Conservation (phyloP, 2,329 filamentous ascomycete genomes). For the Diaporthe vexans region DNA sequence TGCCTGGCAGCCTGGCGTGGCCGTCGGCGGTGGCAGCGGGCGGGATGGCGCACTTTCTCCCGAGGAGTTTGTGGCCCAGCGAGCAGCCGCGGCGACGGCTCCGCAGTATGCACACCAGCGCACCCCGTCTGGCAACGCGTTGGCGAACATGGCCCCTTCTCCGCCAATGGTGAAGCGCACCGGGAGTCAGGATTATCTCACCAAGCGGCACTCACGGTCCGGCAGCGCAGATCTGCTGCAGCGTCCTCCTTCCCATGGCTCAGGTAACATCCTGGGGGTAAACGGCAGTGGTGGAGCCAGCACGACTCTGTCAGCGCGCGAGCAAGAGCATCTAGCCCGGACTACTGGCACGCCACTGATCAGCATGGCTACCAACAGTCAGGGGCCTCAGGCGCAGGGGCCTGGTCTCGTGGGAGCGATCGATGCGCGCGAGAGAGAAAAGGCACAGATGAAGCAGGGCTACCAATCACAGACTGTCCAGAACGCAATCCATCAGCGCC, state of each 20-base stretch:
- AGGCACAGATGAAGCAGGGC: slow-evolving; percentile 77
- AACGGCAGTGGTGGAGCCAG: slow-evolving; percentile 55
- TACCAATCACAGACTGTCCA: slow-evolving; percentile 79
- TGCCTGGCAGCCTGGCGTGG: slow-evolving; percentile 83
- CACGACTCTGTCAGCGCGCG: slow-evolving; percentile 82
- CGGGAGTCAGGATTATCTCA: slow-evolving; percentile 57
- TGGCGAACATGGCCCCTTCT: slow-evolving; percentile 57
- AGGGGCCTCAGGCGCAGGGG: slow-evolving; percentile 62
- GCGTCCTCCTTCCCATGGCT: slow-evolving; percentile 71
- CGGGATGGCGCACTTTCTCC: slow-evolving; percentile 73
- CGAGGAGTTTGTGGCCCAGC: slow-evolving; percentile 87
- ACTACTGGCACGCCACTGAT: slow-evolving; percentile 84
- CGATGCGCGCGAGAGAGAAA: slow-evolving; percentile 84
- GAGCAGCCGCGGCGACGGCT: slow-evolving; percentile 70
- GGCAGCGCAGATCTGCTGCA: slow-evolving; percentile 63
- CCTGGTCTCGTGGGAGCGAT: slow-evolving; percentile 83
- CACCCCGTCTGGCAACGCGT: slow-evolving; percentile 66
- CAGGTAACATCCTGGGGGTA: slow-evolving; percentile 65
- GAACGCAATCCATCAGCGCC: slow-evolving; percentile 78
- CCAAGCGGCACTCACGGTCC: slow-evolving; percentile 57
- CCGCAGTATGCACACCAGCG: slow-evolving; percentile 73
- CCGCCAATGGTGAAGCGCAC: slow-evolving; percentile 57
- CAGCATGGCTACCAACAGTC: slow-evolving; percentile 69
- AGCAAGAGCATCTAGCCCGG: slow-evolving; percentile 90
- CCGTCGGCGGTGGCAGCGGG: slow-evolving; percentile 61